Percentiles rank a stretch among this genome's conserved stretches.
Conservation (phyloP, 495 filamentous ascomycete genomes). For the Penicillium paradoxum region DNA sequence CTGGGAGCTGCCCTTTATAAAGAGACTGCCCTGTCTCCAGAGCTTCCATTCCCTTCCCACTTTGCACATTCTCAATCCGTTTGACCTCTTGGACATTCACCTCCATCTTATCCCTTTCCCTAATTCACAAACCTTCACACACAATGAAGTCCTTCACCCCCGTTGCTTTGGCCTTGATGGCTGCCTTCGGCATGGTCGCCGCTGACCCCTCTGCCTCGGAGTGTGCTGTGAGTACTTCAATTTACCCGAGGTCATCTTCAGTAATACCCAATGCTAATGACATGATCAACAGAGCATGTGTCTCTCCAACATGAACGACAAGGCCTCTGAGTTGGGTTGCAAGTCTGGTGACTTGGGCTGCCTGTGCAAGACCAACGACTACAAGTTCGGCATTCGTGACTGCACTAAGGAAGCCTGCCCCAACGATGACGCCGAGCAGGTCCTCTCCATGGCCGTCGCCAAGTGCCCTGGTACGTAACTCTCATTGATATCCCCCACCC, state of each 20-base stretch:
- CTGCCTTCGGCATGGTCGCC: slow-evolving; percentile 25
- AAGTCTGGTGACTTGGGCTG: slow-evolving; percentile 51
- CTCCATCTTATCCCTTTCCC: background rate
- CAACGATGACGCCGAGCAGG: slow-evolving; percentile 36
- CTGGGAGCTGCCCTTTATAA: slow-evolving; percentile 14
- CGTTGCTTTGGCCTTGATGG: slow-evolving; percentile 34
- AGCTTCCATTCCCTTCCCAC: background rate
- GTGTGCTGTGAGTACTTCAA: slow-evolving; percentile 34
- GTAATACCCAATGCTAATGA: slow-evolving; percentile 6
- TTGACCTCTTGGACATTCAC: background rate
- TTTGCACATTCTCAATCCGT: background rate
- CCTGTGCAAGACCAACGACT: slow-evolving; percentile 66
- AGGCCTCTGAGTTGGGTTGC: slow-evolving; percentile 60
- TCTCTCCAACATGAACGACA: slow-evolving; percentile 64
- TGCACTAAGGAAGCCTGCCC: slow-evolving; percentile 67
- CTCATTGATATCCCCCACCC: background rate
- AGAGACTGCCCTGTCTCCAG: slow-evolving; percentile 2
- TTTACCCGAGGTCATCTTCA: background rate
- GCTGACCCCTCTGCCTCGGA: slow-evolving; percentile 27
- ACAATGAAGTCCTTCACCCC: slow-evolving; percentile 41
- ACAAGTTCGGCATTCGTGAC: slow-evolving; percentile 71
- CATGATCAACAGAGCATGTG: slow-evolving; percentile 55
- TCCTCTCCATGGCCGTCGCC: slow-evolving; percentile 33
- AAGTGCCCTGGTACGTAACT: slow-evolving; percentile 28
- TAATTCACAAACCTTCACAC: background rate